These are phyloP conservation scores for Podospora australis DNA, from an alignment of 495 filamentous ascomycete species.

Conservation along the genomic window DNA sequence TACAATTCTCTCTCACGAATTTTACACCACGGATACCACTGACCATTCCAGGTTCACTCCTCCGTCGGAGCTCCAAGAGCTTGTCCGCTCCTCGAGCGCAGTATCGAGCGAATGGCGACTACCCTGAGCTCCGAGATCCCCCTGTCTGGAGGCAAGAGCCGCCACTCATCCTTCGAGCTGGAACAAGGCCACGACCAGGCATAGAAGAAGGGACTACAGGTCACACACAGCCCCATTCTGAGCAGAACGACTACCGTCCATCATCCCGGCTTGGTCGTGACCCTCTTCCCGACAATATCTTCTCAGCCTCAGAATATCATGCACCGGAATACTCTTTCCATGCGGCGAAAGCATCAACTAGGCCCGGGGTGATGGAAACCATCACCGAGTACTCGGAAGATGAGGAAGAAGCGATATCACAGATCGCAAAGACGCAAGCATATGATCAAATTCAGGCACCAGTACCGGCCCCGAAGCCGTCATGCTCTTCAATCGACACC, in stretches of 20 bases:
- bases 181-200: neutral
- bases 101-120: neutral
- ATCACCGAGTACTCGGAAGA: constrained; percentile 12
- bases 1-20: neutral
- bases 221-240: no score
- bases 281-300: no score
- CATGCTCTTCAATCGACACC: no score
- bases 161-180: no score
- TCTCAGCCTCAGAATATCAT: no score
- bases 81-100: neutral
- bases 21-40: neutral
- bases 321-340: no score
- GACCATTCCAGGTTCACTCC: neutral
- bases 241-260: no score
- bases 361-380: constrained; percentile 12
- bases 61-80: neutral
- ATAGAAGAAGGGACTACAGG: neutral
- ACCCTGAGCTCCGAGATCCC: neutral
- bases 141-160: neutral
- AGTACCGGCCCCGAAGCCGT: neutral
- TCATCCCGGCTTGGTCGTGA: no score
- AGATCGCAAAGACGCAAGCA: neutral
- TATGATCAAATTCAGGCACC: no score
- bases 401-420: neutral
- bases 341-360: neutral